These are phyloP conservation scores for Tetrahymena malaccensis DNA, from an alignment of 73 alveolate genomes.

Conservation along the genomic window DNA sequence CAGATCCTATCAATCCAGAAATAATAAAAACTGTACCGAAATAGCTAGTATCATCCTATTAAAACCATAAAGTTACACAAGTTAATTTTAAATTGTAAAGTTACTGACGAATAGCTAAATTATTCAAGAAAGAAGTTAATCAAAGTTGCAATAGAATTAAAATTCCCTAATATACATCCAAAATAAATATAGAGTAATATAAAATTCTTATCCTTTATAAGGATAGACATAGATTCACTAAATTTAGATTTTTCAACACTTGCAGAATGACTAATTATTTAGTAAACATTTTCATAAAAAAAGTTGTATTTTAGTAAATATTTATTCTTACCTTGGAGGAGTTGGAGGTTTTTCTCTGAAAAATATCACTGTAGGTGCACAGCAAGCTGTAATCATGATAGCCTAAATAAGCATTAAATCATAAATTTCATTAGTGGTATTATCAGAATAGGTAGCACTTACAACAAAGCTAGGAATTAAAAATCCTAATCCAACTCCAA, in stretches of 20 bases:
- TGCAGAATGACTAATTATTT: neutral
- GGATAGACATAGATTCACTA: constrained; percentile 1
- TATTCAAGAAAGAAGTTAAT: constrained; percentile 30
- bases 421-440: constrained; percentile 46
- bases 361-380: neutral
- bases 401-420: constrained; percentile 51
- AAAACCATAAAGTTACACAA: neutral
- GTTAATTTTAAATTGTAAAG: neutral
- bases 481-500: constrained; percentile 81
- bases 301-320: neutral
- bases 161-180: constrained; percentile 40
- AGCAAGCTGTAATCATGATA: neutral
- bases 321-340: neutral
- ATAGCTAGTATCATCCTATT: constrained; percentile 31
- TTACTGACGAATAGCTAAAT: constrained; percentile 38
- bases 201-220: constrained; percentile 37
- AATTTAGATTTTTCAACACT: constrained; percentile 16
- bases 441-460: constrained; percentile 21
- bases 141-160: constrained; percentile 52
- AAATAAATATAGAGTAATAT: constrained; percentile 28
- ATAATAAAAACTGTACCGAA: constrained; percentile 63
- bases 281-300: neutral
- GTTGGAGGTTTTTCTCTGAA: neutral
- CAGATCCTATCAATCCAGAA: constrained; percentile 64
- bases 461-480: constrained; percentile 66